Evolutionary conservation across 2,329 filamentous ascomycete genomes (phyloP), one percentile per base, ranked within the genome.

Genomic region (Proliferodiscus dingleyae): DNA sequence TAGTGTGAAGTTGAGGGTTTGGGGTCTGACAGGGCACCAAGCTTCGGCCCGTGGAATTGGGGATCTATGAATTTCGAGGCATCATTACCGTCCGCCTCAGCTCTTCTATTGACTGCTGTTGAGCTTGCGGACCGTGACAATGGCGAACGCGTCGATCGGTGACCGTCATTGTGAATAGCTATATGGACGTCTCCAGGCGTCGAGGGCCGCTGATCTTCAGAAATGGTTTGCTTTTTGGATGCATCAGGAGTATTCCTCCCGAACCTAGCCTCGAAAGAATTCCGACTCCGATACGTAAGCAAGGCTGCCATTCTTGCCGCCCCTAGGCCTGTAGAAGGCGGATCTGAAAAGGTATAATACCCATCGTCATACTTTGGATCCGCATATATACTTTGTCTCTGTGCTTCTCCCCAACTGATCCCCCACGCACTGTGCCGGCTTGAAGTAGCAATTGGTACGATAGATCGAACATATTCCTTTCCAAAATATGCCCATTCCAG

Each of bases 291-390:
- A 69, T 98, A 98, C 5, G 93, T 98, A 58, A 98, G 73, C 29
- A 98, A 78, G 2, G 93, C 93, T 46, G 90, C 89, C 93, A 98
- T 98, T 60, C 93, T 89, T 21, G 93, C 93, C 6, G 93, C 93
- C 10, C 90, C 89, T 2, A 98, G 78, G 1, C 93, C 93, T 1
- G 89, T 85, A 0, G 82, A 73, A 0, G 93, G 93, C 26, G 90
- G 90, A 57, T 97, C 89, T 24, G 86, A 77, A 59, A 93, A 94
- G 1, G 81, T 61, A 64, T 97, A 98, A 69, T 96, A 97, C 36
- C 93, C 93, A 61, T 97, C 90, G 51, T 96, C 89, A 66, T 98
- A 98, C 71, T 96, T 97, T 24, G 93, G 93, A 64, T 98, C 93
- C 30, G 89, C 90, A 69, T 97, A 98, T 64, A 98, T 97, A 74